A percentile compares a stretch with the other conserved stretches of the same genome.
Evolutionary conservation across 2,329 filamentous ascomycete species (phyloP).

Genomic region (Colletotrichum sp.): DNA sequence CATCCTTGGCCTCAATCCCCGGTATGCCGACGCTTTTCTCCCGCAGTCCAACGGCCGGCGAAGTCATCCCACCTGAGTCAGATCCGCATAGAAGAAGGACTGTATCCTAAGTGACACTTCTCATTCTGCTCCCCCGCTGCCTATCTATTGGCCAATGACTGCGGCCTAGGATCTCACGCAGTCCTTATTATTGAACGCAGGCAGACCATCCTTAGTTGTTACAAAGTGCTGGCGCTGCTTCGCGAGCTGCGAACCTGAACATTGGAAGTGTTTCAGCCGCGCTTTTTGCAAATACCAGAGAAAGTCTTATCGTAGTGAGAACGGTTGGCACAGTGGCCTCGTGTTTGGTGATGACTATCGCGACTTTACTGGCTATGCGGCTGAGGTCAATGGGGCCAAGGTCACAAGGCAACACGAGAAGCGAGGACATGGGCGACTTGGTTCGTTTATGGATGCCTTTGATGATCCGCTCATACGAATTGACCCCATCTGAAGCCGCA

Average conservation of each 20-base stretch:
- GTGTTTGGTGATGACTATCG: not conserved
- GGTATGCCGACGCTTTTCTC: too few relatives aligned
- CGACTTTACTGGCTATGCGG: too few relatives aligned
- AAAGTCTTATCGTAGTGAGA: not conserved
- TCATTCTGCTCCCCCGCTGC: not conserved
- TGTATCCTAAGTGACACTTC: not conserved
- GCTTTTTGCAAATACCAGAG: not conserved
- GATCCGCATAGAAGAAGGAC: not conserved
- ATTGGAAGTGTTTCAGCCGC: not conserved
- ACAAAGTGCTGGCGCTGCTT: not conserved
- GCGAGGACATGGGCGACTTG: too few relatives aligned
- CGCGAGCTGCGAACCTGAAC: not conserved
- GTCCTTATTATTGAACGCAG: not conserved
- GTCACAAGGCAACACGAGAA: too few relatives aligned
- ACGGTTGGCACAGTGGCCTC: not conserved
- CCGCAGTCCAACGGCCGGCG: too few relatives aligned
- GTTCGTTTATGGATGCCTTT: too few relatives aligned
- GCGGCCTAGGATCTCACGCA: not conserved
- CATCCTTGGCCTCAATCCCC: too few relatives aligned
- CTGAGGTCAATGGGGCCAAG: too few relatives aligned
- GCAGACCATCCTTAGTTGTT: not conserved
- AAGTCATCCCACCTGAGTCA: too few relatives aligned
- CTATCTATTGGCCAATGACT: not conserved
- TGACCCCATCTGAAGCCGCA: too few relatives aligned
- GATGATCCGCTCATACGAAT: too few relatives aligned